Evolutionary conservation across 352 stramenopile genomes (phyloP), one percentile per base, ranked within the genome.

Genomic region (Globisporangium ultimum): DNA sequence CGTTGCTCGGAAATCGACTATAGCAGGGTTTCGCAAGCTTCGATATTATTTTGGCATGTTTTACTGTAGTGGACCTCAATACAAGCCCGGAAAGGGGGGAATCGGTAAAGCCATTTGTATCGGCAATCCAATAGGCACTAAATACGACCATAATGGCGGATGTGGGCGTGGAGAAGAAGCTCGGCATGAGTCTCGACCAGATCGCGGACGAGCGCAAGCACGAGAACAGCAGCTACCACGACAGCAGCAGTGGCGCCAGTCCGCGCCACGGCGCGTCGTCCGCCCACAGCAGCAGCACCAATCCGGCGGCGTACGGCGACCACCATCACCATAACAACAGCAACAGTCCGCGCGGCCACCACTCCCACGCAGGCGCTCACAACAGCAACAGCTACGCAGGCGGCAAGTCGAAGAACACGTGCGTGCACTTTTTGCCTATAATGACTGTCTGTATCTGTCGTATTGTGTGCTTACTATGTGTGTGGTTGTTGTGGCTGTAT

Each of bases 171-270:
- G 74, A 85, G 66, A 88, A 89, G 68, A 87, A 86, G 66, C 71
- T 89, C 42, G 71, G 80, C 58, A 91, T 89, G 81, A 75, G 76
- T 49, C 68, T 89, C 53, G 81, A 87, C 24, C 64, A 87, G 47
- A 91, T 88, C 60, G 71, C 70, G 18, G 58, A 84, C 50, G 72
- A 88, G 67, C 68, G 70, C 64, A 76, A 85, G 61, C 54, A 56
- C 28, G 62, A 78, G 15, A 52, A 49, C 38, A 48, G 11, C 36
- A 54, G 20, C 36, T 20, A 47, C 21, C 21, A 49, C n/a, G 45
- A 40, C 28, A 51, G 11, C 28, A 41, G 28, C 40, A 41, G 28
- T 10, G 40, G 18, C 40, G 17, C 13, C 40, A 45, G 40, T n/a
- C 40, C 40, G 17, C 40, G 12, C 12, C 3, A 10, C 40, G 28